Evolutionary conservation across 768 basidiomycete genomes (phyloP).

Genomic region (Amanita jacksonii): DNA sequence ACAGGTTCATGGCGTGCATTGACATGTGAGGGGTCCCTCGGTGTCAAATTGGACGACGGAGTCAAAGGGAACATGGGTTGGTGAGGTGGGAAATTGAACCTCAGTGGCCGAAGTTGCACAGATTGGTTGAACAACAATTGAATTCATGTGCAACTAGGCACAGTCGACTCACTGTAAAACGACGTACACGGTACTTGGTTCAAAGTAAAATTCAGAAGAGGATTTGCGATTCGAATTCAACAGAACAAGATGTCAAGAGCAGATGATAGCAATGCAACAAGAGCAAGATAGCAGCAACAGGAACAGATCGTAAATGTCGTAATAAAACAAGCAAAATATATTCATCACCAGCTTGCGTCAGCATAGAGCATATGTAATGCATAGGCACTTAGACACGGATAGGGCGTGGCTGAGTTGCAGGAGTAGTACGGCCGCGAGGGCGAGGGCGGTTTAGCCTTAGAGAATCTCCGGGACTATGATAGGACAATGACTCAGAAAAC

Average conservation of each 20-base stretch:
- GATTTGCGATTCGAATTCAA: too few species aligned
- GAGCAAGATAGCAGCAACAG: neutral
- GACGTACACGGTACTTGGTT: too few species aligned
- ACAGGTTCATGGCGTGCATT: neutral
- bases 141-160: too few species aligned
- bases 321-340: conserved; percentile 9
- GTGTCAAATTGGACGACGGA: neutral
- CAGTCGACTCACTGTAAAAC: too few species aligned
- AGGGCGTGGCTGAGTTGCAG: conserved; percentile 27
- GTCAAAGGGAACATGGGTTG: conserved; percentile 3
- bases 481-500: neutral
- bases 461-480: conserved; percentile 34
- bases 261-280: too few species aligned
- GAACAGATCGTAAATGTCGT: conserved; percentile 3
- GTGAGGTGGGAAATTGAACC: too few species aligned
- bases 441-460: conserved; percentile 41
- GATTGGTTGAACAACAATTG: too few species aligned
- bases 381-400: conserved; percentile 22
- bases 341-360: too few species aligned
- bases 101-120: too few species aligned
- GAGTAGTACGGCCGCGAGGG: conserved; percentile 38
- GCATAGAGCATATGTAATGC: conserved; percentile 1
- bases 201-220: too few species aligned
- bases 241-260: too few species aligned
- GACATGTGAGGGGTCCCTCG: neutral